These are phyloP conservation scores for Nymphaea thermarum DNA, from an alignment of 164 flowering plant genomes.

Conservation along the genomic window DNA sequence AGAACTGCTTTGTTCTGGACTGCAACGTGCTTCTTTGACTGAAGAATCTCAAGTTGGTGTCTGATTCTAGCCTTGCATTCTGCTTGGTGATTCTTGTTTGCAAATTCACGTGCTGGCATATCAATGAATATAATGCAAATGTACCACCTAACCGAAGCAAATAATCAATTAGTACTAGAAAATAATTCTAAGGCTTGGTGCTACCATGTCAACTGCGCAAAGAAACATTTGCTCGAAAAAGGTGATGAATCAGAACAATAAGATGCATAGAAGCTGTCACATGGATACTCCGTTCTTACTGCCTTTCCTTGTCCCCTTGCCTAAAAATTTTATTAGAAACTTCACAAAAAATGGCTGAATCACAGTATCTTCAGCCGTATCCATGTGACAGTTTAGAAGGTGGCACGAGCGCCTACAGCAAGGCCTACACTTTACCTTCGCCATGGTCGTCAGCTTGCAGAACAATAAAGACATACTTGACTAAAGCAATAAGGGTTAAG, in stretches of 20 bases:
- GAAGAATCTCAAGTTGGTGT: constrained; percentile 5
- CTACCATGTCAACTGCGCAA: too few species aligned
- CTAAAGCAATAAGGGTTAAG: constrained; percentile 12
- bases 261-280: too few species aligned
- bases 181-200: too few species aligned
- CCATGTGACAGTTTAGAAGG: neutral
- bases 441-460: constrained; percentile 22
- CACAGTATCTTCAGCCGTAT: neutral
- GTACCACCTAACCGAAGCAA: constrained; percentile 13
- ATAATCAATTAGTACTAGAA: neutral
- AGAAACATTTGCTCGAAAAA: too few species aligned
- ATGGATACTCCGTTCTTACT: too few species aligned
- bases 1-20: constrained; percentile 14
- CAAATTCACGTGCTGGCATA: constrained; percentile 14
- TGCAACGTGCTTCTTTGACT: constrained; percentile 4
- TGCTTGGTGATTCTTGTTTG: constrained; percentile 2
- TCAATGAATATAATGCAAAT: constrained; percentile 17
- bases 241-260: too few species aligned
- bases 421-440: constrained; percentile 9
- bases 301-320: too few species aligned
- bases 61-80: constrained; percentile 11
- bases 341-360: too few species aligned
- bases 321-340: too few species aligned
- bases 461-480: constrained; percentile 18
- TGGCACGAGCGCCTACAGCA: neutral